Evolutionary conservation across 257 asterid species (phyloP).

Genomic region (Lycium ferocissimum): DNA sequence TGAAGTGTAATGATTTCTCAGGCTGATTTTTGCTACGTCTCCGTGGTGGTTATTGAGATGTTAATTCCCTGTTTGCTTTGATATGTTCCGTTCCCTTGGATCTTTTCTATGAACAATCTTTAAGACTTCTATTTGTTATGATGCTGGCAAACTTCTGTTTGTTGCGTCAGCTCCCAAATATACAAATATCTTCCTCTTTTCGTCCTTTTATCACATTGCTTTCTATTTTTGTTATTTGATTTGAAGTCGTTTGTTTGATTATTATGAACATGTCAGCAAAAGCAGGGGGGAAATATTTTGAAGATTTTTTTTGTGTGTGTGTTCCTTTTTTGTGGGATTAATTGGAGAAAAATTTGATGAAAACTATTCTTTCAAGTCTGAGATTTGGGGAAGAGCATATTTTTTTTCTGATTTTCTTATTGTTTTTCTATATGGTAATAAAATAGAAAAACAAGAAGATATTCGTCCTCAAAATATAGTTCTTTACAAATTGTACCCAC

Average conservation of each 20-base stretch:
- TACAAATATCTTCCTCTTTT: not conserved
- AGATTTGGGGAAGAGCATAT: slow-evolving; percentile 19
- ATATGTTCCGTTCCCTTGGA: too few species aligned
- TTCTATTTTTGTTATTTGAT: not conserved
- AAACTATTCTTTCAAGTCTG: not conserved
- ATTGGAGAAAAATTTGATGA: not conserved
- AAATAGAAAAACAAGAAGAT: not conserved
- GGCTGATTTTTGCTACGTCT: too few species aligned
- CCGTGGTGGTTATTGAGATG: too few species aligned
- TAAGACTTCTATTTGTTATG: too few species aligned
- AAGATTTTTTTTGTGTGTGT: too few species aligned
- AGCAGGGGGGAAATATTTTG: not conserved
- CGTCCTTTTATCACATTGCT: not conserved
- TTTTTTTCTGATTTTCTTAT: not conserved
- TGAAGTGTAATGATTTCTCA: too few species aligned
- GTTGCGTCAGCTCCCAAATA: not conserved
- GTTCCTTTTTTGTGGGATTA: too few species aligned
- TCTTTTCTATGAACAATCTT: too few species aligned
- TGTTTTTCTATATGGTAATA: not conserved
- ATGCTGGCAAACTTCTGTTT: too few species aligned
- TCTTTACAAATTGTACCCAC: not conserved
- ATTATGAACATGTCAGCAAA: slow-evolving; percentile 30
- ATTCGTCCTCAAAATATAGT: not conserved
- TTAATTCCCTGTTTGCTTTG: too few species aligned
- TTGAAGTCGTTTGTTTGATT: slow-evolving; percentile 38